These are phyloP conservation scores for Croton laevigatus DNA, from an alignment of 441 rosid genomes.

Conservation along the genomic window DNA sequence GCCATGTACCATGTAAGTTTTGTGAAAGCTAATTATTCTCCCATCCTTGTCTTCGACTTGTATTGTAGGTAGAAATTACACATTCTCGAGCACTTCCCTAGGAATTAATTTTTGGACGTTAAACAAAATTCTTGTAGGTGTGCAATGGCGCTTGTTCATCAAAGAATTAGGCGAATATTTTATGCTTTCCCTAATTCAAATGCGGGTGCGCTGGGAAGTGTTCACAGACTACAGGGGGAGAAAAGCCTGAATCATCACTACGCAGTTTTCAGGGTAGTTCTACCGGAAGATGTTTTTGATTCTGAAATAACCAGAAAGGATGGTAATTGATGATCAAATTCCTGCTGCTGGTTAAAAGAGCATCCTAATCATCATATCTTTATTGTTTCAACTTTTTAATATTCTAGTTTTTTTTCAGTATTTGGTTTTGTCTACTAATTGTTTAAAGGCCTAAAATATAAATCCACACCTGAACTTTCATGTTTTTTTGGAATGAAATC, in stretches of 20 bases:
- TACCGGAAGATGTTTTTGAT: constrained; percentile 32
- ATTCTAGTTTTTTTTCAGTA: too few relatives aligned
- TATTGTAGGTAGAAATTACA: neutral
- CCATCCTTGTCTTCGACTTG: neutral
- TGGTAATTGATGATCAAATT: too few relatives aligned
- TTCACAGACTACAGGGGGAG: constrained; percentile 83
- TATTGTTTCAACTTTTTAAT: too few relatives aligned
- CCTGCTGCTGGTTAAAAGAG: too few relatives aligned
- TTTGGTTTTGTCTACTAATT: too few relatives aligned
- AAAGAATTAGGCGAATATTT: constrained; percentile 80
- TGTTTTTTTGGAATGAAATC: too few relatives aligned
- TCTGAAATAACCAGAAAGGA: neutral
- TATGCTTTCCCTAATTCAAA: constrained; percentile 64
- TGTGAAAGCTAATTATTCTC: neutral
- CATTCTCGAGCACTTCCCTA: neutral
- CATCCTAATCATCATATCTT: too few relatives aligned
- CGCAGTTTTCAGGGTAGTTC: constrained; percentile 74
- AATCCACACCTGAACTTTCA: too few relatives aligned
- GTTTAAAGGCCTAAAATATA: too few relatives aligned
- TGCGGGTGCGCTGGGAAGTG: constrained; percentile 71
- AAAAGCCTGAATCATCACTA: constrained; percentile 93
- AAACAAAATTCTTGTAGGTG: constrained; percentile 47
- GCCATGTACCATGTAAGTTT: constrained; percentile 67
- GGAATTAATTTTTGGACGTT: constrained; percentile 11
- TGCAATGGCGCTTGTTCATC: constrained; percentile 97